Percentiles rank a stretch among this genome's conserved stretches.
Evolutionary conservation across 495 filamentous ascomycete genomes (phyloP).

Genomic region (Penicillium fimorum): DNA sequence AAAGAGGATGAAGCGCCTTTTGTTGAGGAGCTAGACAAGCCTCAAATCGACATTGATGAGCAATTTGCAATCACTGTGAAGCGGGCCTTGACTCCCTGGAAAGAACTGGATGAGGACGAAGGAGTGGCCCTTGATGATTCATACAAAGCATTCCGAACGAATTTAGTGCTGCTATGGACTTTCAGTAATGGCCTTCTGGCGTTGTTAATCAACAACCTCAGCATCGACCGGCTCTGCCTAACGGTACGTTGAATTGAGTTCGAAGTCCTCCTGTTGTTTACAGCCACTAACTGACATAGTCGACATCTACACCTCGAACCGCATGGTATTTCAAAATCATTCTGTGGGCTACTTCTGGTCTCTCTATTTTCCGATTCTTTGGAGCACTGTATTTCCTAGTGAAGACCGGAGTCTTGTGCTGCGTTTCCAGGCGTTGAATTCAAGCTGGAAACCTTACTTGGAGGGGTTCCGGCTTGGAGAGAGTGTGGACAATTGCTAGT

Average conservation of each 20-base stretch:
- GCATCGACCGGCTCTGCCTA: conserved; percentile 71
- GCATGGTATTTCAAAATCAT: conserved; percentile 25
- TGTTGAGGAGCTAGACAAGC: conserved; percentile 89
- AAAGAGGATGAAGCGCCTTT: conserved; percentile 77
- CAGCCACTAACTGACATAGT: conserved; percentile 6
- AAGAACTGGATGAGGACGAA: conserved; percentile 63
- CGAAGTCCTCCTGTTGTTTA: neutral
- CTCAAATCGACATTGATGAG: conserved; percentile 93
- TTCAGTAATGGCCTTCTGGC: conserved; percentile 84
- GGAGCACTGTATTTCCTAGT: conserved; percentile 24
- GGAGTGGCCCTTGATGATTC: conserved; percentile 85
- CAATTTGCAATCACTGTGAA: conserved; percentile 94
- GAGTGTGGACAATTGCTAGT: neutral
- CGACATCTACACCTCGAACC: conserved; percentile 16
- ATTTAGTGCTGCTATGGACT: conserved; percentile 82
- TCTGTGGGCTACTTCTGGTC: conserved; percentile 22
- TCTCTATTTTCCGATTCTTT: conserved; percentile 25
- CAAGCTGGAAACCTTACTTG: neutral
- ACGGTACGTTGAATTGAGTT: conserved; percentile 55
- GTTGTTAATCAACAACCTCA: conserved; percentile 78
- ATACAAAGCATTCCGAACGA: conserved; percentile 95
- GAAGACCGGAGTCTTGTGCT: conserved; percentile 20
- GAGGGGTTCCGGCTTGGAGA: neutral
- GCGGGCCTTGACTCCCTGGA: conserved; percentile 75
- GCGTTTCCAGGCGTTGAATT: conserved; percentile 16